These are phyloP conservation scores for Lentinula sp. DNA, from an alignment of 768 basidiomycete genomes.

Conservation along the genomic window DNA sequence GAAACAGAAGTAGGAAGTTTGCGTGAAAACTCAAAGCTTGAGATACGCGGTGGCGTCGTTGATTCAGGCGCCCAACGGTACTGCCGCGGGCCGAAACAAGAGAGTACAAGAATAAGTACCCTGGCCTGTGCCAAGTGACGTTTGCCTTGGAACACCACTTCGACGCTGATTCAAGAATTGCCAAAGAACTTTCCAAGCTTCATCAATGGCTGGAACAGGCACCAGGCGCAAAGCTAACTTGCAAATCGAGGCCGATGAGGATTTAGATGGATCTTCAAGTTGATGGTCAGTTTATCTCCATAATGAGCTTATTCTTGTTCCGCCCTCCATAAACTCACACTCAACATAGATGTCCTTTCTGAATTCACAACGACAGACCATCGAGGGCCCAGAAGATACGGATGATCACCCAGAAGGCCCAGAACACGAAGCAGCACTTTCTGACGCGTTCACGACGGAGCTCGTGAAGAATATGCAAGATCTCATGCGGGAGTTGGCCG, in stretches of 20 bases:
- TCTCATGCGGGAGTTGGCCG: conserved; percentile 40
- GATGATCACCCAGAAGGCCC: conserved; percentile 15
- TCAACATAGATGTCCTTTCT: conserved; percentile 36
- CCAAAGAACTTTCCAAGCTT: neutral
- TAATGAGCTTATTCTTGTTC: neutral
- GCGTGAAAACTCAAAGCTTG: neutral
- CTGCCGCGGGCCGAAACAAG: neutral
- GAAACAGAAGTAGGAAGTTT: neutral
- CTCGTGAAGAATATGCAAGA: conserved; percentile 45
- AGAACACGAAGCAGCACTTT: conserved; percentile 32
- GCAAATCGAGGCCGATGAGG: conserved; percentile 26
- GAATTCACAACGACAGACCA: conserved; percentile 27
- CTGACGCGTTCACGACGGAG: conserved; percentile 38
- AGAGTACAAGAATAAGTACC: neutral
- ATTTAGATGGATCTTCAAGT: conserved; percentile 68
- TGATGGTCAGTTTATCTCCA: conserved; percentile 34
- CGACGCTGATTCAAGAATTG: neutral
- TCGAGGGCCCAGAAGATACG: neutral
- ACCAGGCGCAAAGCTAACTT: neutral
- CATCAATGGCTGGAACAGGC: neutral
- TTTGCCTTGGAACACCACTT: neutral
- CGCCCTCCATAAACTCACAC: neutral
- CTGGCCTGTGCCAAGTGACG: neutral
- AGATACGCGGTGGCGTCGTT: neutral
- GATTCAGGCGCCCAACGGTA: neutral